Percentiles rank a stretch among this genome's conserved stretches.
Conservation (phyloP, 73 alveolate genomes). For the Urostyla sp. region DNA sequence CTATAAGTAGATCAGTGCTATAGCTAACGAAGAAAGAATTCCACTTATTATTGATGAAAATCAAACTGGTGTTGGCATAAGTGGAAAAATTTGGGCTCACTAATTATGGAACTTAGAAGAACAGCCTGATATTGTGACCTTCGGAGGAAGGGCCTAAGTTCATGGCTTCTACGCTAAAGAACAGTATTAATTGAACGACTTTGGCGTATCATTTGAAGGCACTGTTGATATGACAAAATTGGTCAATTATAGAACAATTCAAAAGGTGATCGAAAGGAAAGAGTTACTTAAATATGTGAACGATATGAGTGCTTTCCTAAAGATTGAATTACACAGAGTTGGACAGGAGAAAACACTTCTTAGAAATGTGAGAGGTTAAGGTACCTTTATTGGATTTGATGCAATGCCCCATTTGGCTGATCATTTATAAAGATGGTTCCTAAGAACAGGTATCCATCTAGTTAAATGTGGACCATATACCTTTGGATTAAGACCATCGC, state of each 20-base stretch:
- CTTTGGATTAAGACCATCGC: conserved; percentile 44
- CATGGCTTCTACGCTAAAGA: conserved; percentile 63
- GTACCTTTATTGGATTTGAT: conserved; percentile 70
- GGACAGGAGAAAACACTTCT: conserved; percentile 22
- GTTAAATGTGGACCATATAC: conserved; percentile 38
- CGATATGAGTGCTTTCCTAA: conserved; percentile 57
- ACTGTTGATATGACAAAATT: conserved; percentile 27
- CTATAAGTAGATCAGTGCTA: conserved; percentile 52
- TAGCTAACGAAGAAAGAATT: conserved; percentile 62
- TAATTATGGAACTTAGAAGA: conserved; percentile 65
- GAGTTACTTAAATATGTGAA: conserved; percentile 36
- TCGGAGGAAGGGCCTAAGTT: conserved; percentile 68
- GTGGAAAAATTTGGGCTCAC: conserved; percentile 78
- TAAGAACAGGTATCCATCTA: conserved; percentile 36
- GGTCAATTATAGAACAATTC: conserved; percentile 25
- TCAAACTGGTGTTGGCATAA: conserved; percentile 65
- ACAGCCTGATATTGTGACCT: conserved; percentile 70
- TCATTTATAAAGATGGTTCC: conserved; percentile 16
- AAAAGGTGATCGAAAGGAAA: conserved; percentile 12
- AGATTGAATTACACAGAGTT: conserved; percentile 51
- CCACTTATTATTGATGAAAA: conserved; percentile 79
- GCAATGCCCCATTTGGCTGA: conserved; percentile 1
- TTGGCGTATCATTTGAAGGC: background rate
- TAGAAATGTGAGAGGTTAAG: conserved; percentile 64
- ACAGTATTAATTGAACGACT: conserved; percentile 12